Percentiles rank a stretch among this genome's conserved stretches.
These are phyloP conservation scores for Periconia digitata DNA, from an alignment of 2,329 filamentous ascomycete species.

Conservation along the genomic window DNA sequence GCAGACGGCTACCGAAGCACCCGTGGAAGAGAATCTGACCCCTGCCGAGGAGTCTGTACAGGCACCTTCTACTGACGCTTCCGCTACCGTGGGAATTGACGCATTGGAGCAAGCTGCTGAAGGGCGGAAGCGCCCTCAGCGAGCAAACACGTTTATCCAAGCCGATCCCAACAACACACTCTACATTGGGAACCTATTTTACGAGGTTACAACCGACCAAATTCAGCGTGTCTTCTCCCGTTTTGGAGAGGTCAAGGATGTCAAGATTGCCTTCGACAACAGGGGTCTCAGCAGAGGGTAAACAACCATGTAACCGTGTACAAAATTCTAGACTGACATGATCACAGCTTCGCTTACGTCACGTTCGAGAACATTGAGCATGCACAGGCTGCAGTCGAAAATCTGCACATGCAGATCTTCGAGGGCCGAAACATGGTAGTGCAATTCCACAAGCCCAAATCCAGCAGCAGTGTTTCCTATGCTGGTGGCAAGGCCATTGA, in stretches of 20 bases:
- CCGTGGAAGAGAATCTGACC: slow-evolving; percentile 37
- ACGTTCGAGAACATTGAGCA: slow-evolving; percentile 57
- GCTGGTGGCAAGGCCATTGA: slow-evolving; percentile 2
- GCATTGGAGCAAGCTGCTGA: slow-evolving; percentile 21
- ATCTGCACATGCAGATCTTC: slow-evolving; percentile 61
- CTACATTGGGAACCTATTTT: slow-evolving; percentile 71
- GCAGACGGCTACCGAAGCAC: slow-evolving; percentile 39
- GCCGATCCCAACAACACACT: slow-evolving; percentile 45
- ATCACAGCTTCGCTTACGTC: slow-evolving; percentile 65
- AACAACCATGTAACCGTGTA: slow-evolving; percentile 16
- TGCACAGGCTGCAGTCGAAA: slow-evolving; percentile 59
- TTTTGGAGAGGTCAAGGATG: slow-evolving; percentile 57
- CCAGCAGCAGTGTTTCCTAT: slow-evolving; percentile 10
- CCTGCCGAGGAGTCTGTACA: slow-evolving; percentile 27
- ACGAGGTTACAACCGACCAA: slow-evolving; percentile 65
- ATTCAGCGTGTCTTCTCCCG: slow-evolving; percentile 61
- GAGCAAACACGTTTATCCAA: slow-evolving; percentile 2
- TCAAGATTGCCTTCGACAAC: slow-evolving; percentile 61
- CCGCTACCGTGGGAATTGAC: slow-evolving; percentile 28
- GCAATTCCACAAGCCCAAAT: slow-evolving; percentile 54
- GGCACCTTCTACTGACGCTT: slow-evolving; percentile 25
- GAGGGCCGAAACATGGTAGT: slow-evolving; percentile 66
- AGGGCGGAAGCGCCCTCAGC: background rate
- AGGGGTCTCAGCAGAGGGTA: slow-evolving; percentile 71
- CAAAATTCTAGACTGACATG: slow-evolving; percentile 10